Evolutionary conservation across 1,139 yeast species (phyloP), one percentile per base, ranked within the genome.

Genomic region (Zygosaccharomyces sapae): DNA sequence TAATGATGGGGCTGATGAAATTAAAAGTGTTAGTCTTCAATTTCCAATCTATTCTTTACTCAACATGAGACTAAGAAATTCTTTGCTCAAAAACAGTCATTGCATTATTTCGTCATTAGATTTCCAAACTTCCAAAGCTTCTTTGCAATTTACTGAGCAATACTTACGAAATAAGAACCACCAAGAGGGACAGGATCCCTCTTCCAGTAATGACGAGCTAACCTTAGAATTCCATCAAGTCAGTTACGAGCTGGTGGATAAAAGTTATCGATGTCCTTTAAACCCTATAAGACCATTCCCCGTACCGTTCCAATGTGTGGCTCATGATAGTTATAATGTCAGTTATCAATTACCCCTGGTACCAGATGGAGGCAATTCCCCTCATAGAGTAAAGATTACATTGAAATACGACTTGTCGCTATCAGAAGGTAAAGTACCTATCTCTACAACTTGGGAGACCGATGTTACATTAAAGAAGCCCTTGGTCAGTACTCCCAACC

Each of bases 381-480:
- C 60, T 5, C 63, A 61, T 38, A 53, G 63, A 5, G 65, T 58
- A 10, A 50, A 53, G 22, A 51, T 64, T 1, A 55, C 58, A 16
- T 49, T 64, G 10, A 48, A 49, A 3, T 64, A 63, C 45, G 34
- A 37, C 8, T 46, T 59, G 22, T 33, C 29, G n/a, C 31, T 45
- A n/a, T 33, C 41, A 29, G 22, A 33, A 27, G 41, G 22, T 20
- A 39, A 31, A 33, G 5, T 58, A 38, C 60, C 60, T 3, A 52
- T 63, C 13, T 36, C 49, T 4, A 64, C 68, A 5, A 38, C 55
- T n/a, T 64, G 68, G 68, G 64, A 62, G 41, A 63, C 67, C 3
- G 67, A 62, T 33, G 58, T 64, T 3, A 57, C 66, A 3, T 43
- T 62, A 18, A 59, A 60, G 48, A 54, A 49, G 31, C 49, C 54